Evolutionary conservation across 2,329 filamentous ascomycete species (phyloP).

Genomic region (Xylariaceae sp.): DNA sequence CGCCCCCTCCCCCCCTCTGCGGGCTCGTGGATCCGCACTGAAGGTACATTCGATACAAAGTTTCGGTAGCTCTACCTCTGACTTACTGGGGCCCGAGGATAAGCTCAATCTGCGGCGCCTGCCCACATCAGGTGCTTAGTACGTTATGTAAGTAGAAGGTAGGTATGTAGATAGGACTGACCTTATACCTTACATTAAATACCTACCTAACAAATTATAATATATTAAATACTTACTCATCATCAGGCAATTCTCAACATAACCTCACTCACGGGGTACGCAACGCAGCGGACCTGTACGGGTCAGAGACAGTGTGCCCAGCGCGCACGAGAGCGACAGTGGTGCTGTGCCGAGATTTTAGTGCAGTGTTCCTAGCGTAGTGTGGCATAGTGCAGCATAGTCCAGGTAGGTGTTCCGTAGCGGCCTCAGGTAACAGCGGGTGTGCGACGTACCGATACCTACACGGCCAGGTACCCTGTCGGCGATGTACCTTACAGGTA

Average conservation of each 20-base stretch:
- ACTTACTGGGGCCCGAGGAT: background rate
- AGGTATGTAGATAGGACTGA: too few relatives aligned
- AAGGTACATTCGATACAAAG: too few relatives aligned
- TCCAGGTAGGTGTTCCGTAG: background rate
- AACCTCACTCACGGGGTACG: too few relatives aligned
- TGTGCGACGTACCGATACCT: background rate
- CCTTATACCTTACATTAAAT: too few relatives aligned
- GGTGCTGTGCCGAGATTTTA: background rate
- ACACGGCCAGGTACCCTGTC: background rate
- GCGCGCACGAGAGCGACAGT: background rate
- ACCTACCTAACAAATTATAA: too few relatives aligned
- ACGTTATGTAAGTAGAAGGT: too few relatives aligned
- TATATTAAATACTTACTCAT: too few relatives aligned
- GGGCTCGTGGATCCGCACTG: background rate
- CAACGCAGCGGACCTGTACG: too few relatives aligned
- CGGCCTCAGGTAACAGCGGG: background rate
- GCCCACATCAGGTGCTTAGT: too few relatives aligned
- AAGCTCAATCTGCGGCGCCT: background rate
- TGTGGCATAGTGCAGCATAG: background rate
- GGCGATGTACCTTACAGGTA: background rate
- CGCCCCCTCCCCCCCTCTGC: too few relatives aligned
- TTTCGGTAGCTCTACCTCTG: too few relatives aligned
- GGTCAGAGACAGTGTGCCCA: background rate
- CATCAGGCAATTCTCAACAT: too few relatives aligned
- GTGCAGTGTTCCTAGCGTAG: background rate